Evolutionary conservation across 1,139 yeast species (phyloP).

Genomic region (Blastobotrys capitulatus): DNA sequence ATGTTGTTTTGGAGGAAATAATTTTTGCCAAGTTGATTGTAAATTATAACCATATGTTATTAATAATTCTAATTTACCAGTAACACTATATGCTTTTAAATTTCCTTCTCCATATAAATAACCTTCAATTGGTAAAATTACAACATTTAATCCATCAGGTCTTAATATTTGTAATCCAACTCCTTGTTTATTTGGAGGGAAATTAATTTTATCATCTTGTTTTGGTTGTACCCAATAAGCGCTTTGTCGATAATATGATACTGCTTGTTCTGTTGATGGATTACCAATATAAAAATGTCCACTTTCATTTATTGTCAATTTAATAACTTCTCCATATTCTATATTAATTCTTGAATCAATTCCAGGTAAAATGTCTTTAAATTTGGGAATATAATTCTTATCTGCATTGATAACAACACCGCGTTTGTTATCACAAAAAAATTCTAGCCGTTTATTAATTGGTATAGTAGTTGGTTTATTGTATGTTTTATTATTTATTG

Average conservation of each 20-base stretch:
- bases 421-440: background rate
- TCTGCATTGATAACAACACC: conserved; percentile 2
- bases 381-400: background rate
- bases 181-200: conserved; percentile 12
- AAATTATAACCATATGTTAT: conserved; percentile 19
- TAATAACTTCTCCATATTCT: background rate
- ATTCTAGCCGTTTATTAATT: background rate
- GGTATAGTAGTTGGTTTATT: background rate
- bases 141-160: conserved; percentile 24
- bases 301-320: background rate
- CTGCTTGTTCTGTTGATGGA: background rate
- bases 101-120: conserved; percentile 18
- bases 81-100: conserved; percentile 17
- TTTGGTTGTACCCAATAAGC: conserved; percentile 8
- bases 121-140: conserved; percentile 23
- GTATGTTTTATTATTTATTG: background rate
- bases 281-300: conserved; percentile 4
- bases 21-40: conserved; percentile 15
- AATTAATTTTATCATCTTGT: background rate
- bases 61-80: conserved; percentile 18
- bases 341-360: background rate
- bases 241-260: background rate
- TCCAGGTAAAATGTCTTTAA: background rate
- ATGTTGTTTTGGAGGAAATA: background rate
- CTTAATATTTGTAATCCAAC: conserved; percentile 20